Evolutionary conservation across 2,329 filamentous ascomycete species (phyloP).

Genomic region (Aspergillus intermedius): DNA sequence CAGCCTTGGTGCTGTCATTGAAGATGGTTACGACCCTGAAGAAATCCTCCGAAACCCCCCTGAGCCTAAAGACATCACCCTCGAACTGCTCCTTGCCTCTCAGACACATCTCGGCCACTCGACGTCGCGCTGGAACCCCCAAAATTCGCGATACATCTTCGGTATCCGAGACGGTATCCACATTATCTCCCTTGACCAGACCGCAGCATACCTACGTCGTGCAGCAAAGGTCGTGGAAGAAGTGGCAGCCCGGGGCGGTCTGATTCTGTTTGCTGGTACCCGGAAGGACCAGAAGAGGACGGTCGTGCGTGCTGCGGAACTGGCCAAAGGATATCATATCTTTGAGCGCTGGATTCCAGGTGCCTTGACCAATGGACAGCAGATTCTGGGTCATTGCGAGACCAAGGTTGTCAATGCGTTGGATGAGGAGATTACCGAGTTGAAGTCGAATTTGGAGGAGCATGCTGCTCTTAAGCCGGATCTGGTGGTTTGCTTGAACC

Average conservation of each 20-base stretch:
- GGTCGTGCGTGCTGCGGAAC: slow-evolving; percentile 71
- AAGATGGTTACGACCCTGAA: slow-evolving; percentile 26
- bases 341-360: slow-evolving; percentile 93
- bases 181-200: slow-evolving; percentile 86
- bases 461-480: slow-evolving; percentile 71
- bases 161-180: slow-evolving; percentile 83
- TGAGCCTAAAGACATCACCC: slow-evolving; percentile 68
- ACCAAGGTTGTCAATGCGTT: slow-evolving; percentile 71
- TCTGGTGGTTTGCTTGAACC: slow-evolving; percentile 86
- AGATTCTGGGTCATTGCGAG: slow-evolving; percentile 66
- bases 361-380: slow-evolving; percentile 83
- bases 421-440: slow-evolving; percentile 60
- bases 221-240: slow-evolving; percentile 89
- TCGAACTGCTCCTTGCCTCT: slow-evolving; percentile 82
- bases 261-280: slow-evolving; percentile 88
- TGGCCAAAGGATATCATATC: slow-evolving; percentile 75
- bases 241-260: slow-evolving; percentile 71
- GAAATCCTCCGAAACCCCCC: slow-evolving; percentile 61
- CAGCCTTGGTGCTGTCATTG: slow-evolving; percentile 24
- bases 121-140: slow-evolving; percentile 88
- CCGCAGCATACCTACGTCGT: slow-evolving; percentile 80
- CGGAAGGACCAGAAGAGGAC: slow-evolving; percentile 71
- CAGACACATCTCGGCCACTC: slow-evolving; percentile 88
- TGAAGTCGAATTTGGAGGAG: slow-evolving; percentile 57
- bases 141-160: slow-evolving; percentile 89